phyloP scores from a whole-genome alignment of 2,329 filamentous ascomycete genomes.

The Lachnellula arida region DNA sequence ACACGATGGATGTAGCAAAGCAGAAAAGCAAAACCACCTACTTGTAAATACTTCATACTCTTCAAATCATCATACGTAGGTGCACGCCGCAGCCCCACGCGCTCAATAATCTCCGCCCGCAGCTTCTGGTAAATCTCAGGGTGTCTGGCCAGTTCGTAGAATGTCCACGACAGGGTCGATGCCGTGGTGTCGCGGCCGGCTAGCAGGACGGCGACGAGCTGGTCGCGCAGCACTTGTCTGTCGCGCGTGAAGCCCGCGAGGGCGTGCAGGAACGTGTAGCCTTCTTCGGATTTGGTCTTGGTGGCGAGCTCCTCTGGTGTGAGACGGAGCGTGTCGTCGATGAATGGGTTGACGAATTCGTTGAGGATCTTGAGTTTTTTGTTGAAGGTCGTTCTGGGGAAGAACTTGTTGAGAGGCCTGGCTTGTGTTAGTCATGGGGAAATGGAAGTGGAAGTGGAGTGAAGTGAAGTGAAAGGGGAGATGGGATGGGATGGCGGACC shows the following conservation, averaged over 20 bases:
- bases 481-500: conserved; percentile 33
- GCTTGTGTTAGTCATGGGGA: background rate
- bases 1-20: too few species aligned
- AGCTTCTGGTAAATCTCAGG: conserved; percentile 64
- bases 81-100: conserved; percentile 56
- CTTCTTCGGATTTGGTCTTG: conserved; percentile 65
- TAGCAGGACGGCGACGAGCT: conserved; percentile 75
- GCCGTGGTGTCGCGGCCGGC: conserved; percentile 88
- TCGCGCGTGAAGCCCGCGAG: conserved; percentile 76
- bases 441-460: background rate
- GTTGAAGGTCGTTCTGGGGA: conserved; percentile 64
- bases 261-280: conserved; percentile 83
- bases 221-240: conserved; percentile 70
- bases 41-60: conserved; percentile 74
- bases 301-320: conserved; percentile 66
- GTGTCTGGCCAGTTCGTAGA: conserved; percentile 75
- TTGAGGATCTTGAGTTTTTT: conserved; percentile 64
- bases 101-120: conserved; percentile 64
- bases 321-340: conserved; percentile 67
- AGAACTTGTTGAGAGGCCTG: conserved; percentile 54
- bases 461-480: conserved; percentile 15
- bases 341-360: conserved; percentile 71
- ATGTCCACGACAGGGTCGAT: conserved; percentile 70
- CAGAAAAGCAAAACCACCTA: conserved; percentile 4
- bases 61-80: conserved; percentile 80